Conservation (phyloP, 2,329 filamentous ascomycete genomes). For the Akanthomyces lecanii region DNA sequence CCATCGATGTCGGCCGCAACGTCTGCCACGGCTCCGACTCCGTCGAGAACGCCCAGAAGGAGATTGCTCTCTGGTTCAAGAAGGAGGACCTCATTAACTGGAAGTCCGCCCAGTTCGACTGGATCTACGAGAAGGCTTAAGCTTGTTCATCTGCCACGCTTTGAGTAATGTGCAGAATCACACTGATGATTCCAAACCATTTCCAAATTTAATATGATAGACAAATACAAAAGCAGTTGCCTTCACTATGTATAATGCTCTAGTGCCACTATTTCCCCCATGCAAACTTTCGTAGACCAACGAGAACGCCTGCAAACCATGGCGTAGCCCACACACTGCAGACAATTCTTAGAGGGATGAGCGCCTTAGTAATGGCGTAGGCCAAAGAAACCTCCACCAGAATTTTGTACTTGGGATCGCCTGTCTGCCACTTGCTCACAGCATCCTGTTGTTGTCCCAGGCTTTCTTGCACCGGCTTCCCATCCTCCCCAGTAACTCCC, state of each 20-base stretch:
- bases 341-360: constrained; percentile 73
- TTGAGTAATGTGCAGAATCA: neutral
- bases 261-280: constrained; percentile 25
- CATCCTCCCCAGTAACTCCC: constrained; percentile 23
- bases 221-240: constrained; percentile 5
- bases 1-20: constrained; percentile 83
- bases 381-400: constrained; percentile 74
- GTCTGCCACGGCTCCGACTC: constrained; percentile 99
- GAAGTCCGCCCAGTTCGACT: constrained; percentile 80
- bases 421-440: constrained; percentile 34
- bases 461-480: neutral
- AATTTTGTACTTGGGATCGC: constrained; percentile 50
- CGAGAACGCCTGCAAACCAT: constrained; percentile 73
- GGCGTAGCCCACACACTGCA: constrained; percentile 85
- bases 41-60: constrained; percentile 99
- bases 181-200: neutral
- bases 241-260: neutral
- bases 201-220: neutral
- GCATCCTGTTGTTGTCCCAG: constrained; percentile 26
- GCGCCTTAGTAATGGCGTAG: constrained; percentile 82
- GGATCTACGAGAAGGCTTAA: constrained; percentile 92
- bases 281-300: constrained; percentile 36
- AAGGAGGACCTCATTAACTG: constrained; percentile 78
- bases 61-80: constrained; percentile 98
- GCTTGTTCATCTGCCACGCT: constrained; percentile 13